These are phyloP conservation scores for Immersiporthe knoxdaviesiana DNA, from an alignment of 2,329 filamentous ascomycete genomes.

Conservation along the genomic window DNA sequence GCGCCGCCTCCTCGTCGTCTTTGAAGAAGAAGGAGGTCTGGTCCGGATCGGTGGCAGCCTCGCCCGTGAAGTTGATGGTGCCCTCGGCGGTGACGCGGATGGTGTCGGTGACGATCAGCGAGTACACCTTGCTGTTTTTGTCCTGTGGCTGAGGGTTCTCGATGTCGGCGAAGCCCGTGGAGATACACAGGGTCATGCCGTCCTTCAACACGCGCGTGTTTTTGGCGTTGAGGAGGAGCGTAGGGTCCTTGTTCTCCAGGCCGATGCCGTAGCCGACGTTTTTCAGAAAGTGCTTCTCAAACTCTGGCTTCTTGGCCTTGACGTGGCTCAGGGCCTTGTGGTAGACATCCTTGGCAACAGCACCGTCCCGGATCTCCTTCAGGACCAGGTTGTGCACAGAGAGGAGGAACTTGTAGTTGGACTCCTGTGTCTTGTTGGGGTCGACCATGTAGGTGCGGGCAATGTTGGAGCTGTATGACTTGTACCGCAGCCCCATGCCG, in stretches of 20 bases:
- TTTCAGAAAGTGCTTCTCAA: slow-evolving; percentile 93
- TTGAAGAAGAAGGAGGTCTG: slow-evolving; percentile 99
- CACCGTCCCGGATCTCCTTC: slow-evolving; percentile 87
- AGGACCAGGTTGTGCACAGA: slow-evolving; percentile 86
- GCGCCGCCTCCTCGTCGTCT: slow-evolving; percentile 86
- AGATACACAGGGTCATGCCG: slow-evolving; percentile 94
- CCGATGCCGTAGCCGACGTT: slow-evolving; percentile 91
- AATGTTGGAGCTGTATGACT: slow-evolving; percentile 91
- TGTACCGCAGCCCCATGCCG: slow-evolving; percentile 89
- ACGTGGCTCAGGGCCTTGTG: slow-evolving; percentile 80
- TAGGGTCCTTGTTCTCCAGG: slow-evolving; percentile 84
- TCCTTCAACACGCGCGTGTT: slow-evolving; percentile 83
- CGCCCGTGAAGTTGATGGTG: slow-evolving; percentile 85
- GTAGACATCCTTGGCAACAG: slow-evolving; percentile 86
- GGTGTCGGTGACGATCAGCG: slow-evolving; percentile 88
- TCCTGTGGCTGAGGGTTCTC: slow-evolving; percentile 86
- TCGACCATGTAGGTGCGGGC: slow-evolving; percentile 95
- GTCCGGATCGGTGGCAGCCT: slow-evolving; percentile 88
- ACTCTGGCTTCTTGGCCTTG: slow-evolving; percentile 88
- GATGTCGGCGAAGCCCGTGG: slow-evolving; percentile 87
- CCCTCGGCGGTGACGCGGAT: slow-evolving; percentile 82
- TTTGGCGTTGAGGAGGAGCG: slow-evolving; percentile 84
- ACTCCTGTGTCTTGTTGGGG: slow-evolving; percentile 93
- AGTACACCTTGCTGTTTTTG: slow-evolving; percentile 87
- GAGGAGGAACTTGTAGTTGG: slow-evolving; percentile 86